A percentile compares a stretch with the other conserved stretches of the same genome.
Conservation (phyloP, 2,329 filamentous ascomycete genomes). For the Neurospora sp. region DNA sequence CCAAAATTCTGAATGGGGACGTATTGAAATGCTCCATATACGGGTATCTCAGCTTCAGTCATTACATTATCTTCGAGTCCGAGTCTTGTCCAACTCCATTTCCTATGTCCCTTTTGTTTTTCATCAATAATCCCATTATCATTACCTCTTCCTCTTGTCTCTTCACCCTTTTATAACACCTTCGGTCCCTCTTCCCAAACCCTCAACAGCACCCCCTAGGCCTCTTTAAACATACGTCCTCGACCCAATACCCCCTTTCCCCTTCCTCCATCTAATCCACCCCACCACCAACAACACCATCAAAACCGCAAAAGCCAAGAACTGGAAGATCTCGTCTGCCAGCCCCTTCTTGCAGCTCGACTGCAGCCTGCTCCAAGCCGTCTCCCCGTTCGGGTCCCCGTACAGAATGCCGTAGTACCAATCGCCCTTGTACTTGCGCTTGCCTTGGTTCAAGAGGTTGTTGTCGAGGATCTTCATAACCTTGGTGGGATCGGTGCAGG, state of each 20-base stretch:
- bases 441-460: conserved; percentile 12
- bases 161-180: not conserved
- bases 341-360: conserved; percentile 12
- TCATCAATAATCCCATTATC: not conserved
- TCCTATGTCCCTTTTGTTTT: not conserved
- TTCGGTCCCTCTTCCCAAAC: not conserved
- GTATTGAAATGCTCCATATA: not conserved
- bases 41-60: not conserved
- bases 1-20: not conserved
- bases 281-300: conserved; percentile 5
- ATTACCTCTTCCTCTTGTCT: not conserved
- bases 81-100: not conserved
- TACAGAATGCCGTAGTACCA: conserved; percentile 3
- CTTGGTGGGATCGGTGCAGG: conserved; percentile 3
- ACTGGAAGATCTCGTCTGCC: conserved; percentile 13
- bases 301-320: conserved; percentile 9
- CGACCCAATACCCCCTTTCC: not conserved
- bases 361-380: conserved; percentile 2
- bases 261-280: conserved; percentile 6
- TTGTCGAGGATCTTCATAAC: conserved; percentile 3
- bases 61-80: not conserved
- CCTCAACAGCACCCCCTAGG: not conserved
- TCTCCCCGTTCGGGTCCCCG: not conserved
- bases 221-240: not conserved
- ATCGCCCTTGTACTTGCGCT: not conserved